A percentile compares a stretch with the other conserved stretches of the same genome.
Evolutionary conservation across 441 rosid genomes (phyloP).

Genomic region (Croton laevigatus): DNA sequence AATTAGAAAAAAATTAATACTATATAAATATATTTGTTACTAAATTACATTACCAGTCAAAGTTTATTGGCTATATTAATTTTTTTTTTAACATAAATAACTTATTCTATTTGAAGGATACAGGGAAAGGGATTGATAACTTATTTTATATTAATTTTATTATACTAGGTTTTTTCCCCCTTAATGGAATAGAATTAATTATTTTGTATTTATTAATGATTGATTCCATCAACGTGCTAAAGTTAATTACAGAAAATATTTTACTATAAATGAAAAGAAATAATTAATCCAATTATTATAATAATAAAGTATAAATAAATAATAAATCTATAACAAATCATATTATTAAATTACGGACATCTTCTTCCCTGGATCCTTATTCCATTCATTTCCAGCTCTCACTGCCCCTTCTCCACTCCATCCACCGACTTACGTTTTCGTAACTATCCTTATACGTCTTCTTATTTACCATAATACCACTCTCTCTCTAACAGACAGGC

Average conservation of each 20-base stretch:
- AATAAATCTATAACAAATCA: no score
- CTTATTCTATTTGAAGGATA: no score
- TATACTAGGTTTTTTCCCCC: no score
- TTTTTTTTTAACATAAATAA: no score
- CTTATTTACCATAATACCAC: slow-evolving; percentile 5
- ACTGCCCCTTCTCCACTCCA: not conserved
- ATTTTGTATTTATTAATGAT: not conserved
- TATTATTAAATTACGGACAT: not conserved
- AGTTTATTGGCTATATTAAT: no score
- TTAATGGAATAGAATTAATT: no score
- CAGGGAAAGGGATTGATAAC: no score
- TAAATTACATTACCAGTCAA: no score
- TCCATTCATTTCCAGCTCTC: not conserved
- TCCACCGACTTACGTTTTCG: not conserved
- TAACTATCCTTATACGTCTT: not conserved
- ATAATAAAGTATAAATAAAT: not conserved
- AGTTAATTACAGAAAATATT: not conserved
- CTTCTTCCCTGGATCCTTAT: not conserved
- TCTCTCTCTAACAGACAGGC: not conserved
- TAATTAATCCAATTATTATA: not conserved
- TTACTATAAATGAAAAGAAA: no score
- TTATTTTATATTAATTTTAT: no score
- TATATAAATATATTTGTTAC: no score
- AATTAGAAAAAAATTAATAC: no score
- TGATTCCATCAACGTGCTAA: not conserved